A percentile compares a stretch with the other conserved stretches of the same genome.
phyloP scores from a whole-genome alignment of 331 rosid species.

The Telfairia occidentalis region DNA sequence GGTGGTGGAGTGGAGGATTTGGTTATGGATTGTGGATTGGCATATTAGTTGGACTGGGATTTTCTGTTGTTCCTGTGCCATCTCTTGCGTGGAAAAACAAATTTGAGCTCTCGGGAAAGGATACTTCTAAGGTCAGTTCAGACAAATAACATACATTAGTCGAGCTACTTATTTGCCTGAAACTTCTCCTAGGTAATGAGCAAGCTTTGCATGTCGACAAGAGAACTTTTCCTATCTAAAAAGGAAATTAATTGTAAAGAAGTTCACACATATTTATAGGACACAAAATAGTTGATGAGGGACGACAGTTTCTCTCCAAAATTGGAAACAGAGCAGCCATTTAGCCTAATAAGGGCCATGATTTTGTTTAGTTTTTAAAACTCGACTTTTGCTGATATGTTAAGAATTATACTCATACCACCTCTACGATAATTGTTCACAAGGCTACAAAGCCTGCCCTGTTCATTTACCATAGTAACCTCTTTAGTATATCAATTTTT shows the following conservation, averaged over 20 bases:
- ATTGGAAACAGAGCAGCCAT: not conserved
- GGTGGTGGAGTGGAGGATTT: slow-evolving; percentile 98
- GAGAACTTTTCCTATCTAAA: no score
- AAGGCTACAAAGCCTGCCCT: not conserved
- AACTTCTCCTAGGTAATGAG: not conserved
- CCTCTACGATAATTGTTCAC: not conserved
- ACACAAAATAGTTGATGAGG: not conserved
- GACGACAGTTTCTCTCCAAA: not conserved
- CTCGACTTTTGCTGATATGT: not conserved
- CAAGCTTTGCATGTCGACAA: not conserved
- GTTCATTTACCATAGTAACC: not conserved
- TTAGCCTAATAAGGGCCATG: not conserved
- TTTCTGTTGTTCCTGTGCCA: slow-evolving; percentile 82
- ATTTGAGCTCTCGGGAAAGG: slow-evolving; percentile 49
- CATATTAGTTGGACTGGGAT: slow-evolving; percentile 70
- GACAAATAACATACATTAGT: slow-evolving; percentile 3
- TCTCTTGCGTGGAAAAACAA: slow-evolving; percentile 64
- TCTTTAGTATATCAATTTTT: not conserved
- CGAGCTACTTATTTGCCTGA: not conserved
- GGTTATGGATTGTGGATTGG: slow-evolving; percentile 96
- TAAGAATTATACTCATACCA: not conserved
- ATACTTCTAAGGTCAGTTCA: slow-evolving; percentile 50
- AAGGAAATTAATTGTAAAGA: not conserved
- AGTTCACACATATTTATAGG: not conserved
- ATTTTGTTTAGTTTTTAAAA: not conserved